phyloP scores from a whole-genome alignment of 352 stramenopile species.

The Pythium coloratum region DNA sequence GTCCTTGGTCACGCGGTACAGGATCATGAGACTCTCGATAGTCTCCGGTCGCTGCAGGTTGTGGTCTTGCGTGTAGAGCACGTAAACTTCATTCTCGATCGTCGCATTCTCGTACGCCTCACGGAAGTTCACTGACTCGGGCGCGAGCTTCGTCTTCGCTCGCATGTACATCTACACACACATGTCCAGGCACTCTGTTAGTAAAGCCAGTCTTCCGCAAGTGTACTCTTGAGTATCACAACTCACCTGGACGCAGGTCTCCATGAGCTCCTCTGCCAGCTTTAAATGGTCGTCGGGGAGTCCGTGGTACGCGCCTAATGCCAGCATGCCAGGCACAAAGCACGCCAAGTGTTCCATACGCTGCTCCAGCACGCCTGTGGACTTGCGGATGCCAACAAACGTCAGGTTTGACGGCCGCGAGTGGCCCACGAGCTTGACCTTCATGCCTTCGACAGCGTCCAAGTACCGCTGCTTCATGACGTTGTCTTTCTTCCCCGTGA shows the following conservation, averaged over 20 bases:
- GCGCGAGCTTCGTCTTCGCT: conserved; percentile 57
- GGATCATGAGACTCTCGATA: conserved; percentile 87
- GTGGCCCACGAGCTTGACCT: conserved; percentile 36
- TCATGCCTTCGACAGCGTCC: conserved; percentile 52
- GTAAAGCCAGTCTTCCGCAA: background rate
- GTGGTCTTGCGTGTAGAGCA: conserved; percentile 37
- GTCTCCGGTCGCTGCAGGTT: conserved; percentile 88
- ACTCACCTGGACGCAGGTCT: conserved; percentile 66
- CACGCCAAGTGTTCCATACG: conserved; percentile 88
- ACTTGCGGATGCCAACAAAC: conserved; percentile 43
- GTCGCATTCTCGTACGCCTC: conserved; percentile 1
- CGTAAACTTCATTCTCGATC: conserved; percentile 16
- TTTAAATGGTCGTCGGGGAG: conserved; percentile 55
- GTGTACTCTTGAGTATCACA: background rate
- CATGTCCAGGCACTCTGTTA: background rate
- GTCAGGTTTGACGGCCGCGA: conserved; percentile 38
- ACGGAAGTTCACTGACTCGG: conserved; percentile 73
- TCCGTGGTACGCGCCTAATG: conserved; percentile 60
- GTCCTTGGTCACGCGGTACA: conserved; percentile 84
- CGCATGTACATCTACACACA: conserved; percentile 69
- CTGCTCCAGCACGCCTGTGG: conserved; percentile 25
- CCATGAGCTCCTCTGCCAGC: conserved; percentile 67
- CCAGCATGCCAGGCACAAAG: conserved; percentile 84
- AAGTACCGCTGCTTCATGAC: conserved; percentile 49
- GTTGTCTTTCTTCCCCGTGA: conserved; percentile 48